These are phyloP conservation scores for Mycena chlorophos DNA, from an alignment of 768 basidiomycete species.

Conservation along the genomic window DNA sequence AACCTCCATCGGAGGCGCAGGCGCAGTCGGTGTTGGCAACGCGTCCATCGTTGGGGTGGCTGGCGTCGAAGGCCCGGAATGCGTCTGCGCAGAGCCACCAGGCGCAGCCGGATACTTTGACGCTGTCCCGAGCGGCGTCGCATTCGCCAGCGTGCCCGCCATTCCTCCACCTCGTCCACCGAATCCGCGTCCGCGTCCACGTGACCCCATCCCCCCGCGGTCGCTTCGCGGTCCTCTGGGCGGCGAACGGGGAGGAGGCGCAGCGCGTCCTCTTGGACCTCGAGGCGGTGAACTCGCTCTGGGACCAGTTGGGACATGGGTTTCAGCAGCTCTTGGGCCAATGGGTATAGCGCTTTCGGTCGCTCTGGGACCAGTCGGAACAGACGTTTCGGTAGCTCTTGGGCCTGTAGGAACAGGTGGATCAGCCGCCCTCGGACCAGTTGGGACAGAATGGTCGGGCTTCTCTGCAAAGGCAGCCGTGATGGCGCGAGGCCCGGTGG, in stretches of 20 bases:
- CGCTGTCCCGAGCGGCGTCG: not conserved
- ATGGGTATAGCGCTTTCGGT: not conserved
- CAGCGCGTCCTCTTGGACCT: not conserved
- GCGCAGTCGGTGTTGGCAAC: conserved; percentile 3
- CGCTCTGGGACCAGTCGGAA: not conserved
- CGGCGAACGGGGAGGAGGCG: not conserved
- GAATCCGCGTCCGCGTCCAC: conserved; percentile 5
- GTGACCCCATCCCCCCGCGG: conserved; percentile 3
- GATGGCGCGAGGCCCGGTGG: conserved; percentile 15
- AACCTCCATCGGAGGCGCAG: not conserved
- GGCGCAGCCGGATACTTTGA: conserved; percentile 13
- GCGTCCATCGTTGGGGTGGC: not conserved
- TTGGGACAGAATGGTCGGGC: not conserved
- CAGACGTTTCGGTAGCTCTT: not conserved
- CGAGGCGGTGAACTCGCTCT: not conserved
- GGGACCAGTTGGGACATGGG: not conserved
- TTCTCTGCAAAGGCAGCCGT: not conserved
- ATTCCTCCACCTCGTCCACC: conserved; percentile 11
- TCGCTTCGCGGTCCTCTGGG: conserved; percentile 7
- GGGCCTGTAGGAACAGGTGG: not conserved
- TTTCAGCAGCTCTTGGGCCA: not conserved
- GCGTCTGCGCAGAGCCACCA: not conserved
- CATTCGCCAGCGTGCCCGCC: conserved; percentile 9
- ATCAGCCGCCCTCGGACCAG: not conserved
- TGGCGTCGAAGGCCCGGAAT: conserved; percentile 5